Evolutionary conservation across 495 filamentous ascomycete species (phyloP).

Genomic region (Penicillium bovifimosum): DNA sequence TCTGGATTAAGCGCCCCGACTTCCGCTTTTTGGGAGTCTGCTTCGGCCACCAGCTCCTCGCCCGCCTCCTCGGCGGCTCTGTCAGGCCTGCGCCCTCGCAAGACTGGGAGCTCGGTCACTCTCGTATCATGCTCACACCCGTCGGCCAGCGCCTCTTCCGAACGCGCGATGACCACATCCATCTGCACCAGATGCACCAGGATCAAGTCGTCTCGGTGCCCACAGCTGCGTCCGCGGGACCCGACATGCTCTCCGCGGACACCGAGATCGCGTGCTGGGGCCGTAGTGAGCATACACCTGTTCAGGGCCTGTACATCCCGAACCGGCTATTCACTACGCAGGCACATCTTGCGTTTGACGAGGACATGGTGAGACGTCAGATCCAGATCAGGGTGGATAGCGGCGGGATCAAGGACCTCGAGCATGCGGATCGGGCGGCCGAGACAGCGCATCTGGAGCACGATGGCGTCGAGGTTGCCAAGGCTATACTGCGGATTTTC

Average conservation of each 20-base stretch:
- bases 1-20: conserved; percentile 15
- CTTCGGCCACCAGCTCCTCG: conserved; percentile 82
- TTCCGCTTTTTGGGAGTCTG: conserved; percentile 61
- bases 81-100: conserved; percentile 45
- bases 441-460: conserved; percentile 22
- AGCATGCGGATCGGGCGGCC: conserved; percentile 19
- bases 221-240: conserved; percentile 11
- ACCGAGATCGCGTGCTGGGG: conserved; percentile 15
- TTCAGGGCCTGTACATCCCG: conserved; percentile 18
- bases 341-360: conserved; percentile 20
- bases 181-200: conserved; percentile 22
- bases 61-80: conserved; percentile 48
- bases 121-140: conserved; percentile 12
- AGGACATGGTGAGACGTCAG: conserved; percentile 22
- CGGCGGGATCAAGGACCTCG: conserved; percentile 17
- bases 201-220: conserved; percentile 13
- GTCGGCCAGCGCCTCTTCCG: conserved; percentile 16
- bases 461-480: conserved; percentile 22
- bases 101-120: conserved; percentile 23
- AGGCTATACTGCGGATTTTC: conserved; percentile 17
- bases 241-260: conserved; percentile 3
- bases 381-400: conserved; percentile 21
- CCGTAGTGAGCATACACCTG: conserved; percentile 17
- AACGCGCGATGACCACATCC: conserved; percentile 6
- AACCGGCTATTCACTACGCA: conserved; percentile 20